A percentile compares a stretch with the other conserved stretches of the same genome.
Conservation (phyloP, 306 rosid genomes). For the Dalbergia oliveri region DNA sequence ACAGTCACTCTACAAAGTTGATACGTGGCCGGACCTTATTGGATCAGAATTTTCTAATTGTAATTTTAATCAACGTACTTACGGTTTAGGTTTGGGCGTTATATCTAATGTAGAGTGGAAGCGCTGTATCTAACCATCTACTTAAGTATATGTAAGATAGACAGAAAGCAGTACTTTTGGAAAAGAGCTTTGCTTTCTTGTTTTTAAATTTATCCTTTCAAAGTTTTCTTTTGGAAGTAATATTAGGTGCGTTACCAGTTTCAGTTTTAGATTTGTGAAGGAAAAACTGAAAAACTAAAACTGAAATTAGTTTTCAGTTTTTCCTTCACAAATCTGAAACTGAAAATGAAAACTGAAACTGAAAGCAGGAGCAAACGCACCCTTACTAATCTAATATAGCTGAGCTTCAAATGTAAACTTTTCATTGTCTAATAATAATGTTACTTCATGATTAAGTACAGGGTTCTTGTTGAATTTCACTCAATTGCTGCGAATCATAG, state of each 20-base stretch:
- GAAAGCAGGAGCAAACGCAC: no score
- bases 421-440: not conserved
- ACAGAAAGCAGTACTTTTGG: not conserved
- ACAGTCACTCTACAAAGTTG: not conserved
- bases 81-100: slow-evolving; percentile 70
- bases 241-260: no score
- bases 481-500: not conserved
- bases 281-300: no score
- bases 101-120: slow-evolving; percentile 57
- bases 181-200: not conserved
- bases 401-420: not conserved
- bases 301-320: no score
- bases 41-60: not conserved
- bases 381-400: not conserved
- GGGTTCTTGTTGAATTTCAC: slow-evolving; percentile 5
- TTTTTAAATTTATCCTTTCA: not conserved
- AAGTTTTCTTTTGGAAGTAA: not conserved
- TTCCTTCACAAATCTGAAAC: no score
- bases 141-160: slow-evolving; percentile 10
- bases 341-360: no score
- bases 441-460: not conserved
- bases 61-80: not conserved
- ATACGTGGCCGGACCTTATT: slow-evolving; percentile 41
- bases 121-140: slow-evolving; percentile 59
- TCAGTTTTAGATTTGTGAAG: no score